A percentile compares a stretch with the other conserved stretches of the same genome.
Evolutionary conservation across 306 rosid genomes (phyloP).

Genomic region (Cucurbita pepo): DNA sequence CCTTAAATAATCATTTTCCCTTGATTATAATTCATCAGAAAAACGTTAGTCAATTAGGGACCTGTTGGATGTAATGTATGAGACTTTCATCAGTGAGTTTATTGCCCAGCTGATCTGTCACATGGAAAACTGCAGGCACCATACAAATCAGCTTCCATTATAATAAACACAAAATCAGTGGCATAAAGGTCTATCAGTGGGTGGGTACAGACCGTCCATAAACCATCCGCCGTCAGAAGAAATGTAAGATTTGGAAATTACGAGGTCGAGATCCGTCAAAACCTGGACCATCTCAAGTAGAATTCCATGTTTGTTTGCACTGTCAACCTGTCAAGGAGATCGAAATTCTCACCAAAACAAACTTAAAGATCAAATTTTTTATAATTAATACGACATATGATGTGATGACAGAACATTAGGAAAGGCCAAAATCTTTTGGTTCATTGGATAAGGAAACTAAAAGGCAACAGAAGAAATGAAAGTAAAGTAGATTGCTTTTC

Average conservation of each 20-base stretch:
- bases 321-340: conserved; percentile 50
- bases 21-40: background rate
- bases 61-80: background rate
- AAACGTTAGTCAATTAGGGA: background rate
- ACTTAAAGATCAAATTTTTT: background rate
- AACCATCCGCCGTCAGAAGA: conserved; percentile 97
- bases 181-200: no score
- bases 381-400: background rate
- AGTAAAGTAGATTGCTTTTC: background rate
- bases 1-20: background rate
- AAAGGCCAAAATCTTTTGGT: background rate
- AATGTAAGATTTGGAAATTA: conserved; percentile 81
- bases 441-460: background rate
- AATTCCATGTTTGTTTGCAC: conserved; percentile 90
- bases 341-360: background rate
- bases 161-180: background rate
- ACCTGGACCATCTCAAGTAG: conserved; percentile 90
- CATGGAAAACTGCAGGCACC: conserved; percentile 25
- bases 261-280: conserved; percentile 83
- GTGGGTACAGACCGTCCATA: conserved; percentile 51
- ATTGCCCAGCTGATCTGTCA: conserved; percentile 69
- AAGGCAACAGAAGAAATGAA: background rate
- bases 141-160: no score
- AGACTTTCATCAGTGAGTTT: conserved; percentile 62
- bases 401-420: no score